phyloP scores from a whole-genome alignment of 2,329 filamentous ascomycete species.

The Colletotrichum lini region DNA sequence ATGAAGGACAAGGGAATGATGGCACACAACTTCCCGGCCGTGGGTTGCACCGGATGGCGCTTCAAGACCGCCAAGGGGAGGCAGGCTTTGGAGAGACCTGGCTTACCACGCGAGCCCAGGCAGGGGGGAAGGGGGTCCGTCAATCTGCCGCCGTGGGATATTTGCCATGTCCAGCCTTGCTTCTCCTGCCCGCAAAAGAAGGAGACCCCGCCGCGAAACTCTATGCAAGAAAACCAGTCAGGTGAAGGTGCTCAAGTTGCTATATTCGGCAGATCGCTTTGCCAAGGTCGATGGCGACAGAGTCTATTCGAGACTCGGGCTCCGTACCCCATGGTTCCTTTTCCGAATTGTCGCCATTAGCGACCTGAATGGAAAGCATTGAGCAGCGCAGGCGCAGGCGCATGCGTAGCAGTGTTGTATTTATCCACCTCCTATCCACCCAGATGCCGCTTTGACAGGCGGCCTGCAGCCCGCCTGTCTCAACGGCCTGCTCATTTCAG shows the following conservation, averaged over 20 bases:
- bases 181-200: slow-evolving; percentile 3
- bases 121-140: slow-evolving; percentile 19
- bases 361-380: neutral
- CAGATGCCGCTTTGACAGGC: slow-evolving; percentile 32
- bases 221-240: slow-evolving; percentile 7
- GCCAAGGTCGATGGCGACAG: slow-evolving; percentile 14
- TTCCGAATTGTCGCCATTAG: neutral
- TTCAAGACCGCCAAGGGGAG: slow-evolving; percentile 10
- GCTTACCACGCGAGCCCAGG: slow-evolving; percentile 24
- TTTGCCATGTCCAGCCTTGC: slow-evolving; percentile 11
- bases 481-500: slow-evolving; percentile 30
- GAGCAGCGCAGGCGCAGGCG: no score
- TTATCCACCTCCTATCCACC: neutral
- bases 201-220: slow-evolving; percentile 8
- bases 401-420: no score
- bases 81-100: slow-evolving; percentile 3
- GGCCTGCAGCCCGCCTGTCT: slow-evolving; percentile 23
- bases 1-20: neutral
- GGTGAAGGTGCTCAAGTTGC: neutral
- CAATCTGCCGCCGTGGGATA: slow-evolving; percentile 32
- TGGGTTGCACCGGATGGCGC: slow-evolving; percentile 29
- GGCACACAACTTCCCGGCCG: slow-evolving; percentile 6
- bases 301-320: slow-evolving; percentile 16
- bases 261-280: slow-evolving; percentile 31
- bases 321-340: neutral